Percentiles rank a stretch among this genome's conserved stretches.
Conservation (phyloP, 176 grass and related monocot species). For the Poa annua region DNA sequence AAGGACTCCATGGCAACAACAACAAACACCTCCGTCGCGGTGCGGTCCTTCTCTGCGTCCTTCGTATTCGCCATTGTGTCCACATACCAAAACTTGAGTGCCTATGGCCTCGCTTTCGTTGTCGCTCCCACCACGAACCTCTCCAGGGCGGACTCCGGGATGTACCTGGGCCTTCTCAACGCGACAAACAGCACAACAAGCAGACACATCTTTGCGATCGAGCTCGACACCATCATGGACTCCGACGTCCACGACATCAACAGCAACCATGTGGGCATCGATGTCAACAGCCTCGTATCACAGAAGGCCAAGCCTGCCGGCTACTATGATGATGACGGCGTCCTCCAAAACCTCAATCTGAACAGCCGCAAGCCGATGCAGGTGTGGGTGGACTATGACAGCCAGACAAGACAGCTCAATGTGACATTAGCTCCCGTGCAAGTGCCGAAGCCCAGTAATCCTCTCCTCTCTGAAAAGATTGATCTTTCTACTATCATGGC, state of each 20-base stretch:
- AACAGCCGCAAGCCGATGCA: constrained; percentile 33
- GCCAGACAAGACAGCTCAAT: not conserved
- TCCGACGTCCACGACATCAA: constrained; percentile 27
- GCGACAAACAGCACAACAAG: not conserved
- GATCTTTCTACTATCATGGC: constrained; percentile 27
- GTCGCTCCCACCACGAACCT: constrained; percentile 34
- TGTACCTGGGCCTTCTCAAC: constrained; percentile 33
- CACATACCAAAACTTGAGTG: not conserved
- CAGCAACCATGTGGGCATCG: constrained; percentile 67
- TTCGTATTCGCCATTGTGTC: constrained; percentile 46
- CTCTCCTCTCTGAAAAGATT: constrained; percentile 14
- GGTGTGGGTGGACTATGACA: constrained; percentile 43
- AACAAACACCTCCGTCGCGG: not conserved
- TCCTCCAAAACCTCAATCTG: not conserved
- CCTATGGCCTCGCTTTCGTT: constrained; percentile 38
- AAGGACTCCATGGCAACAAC: not conserved
- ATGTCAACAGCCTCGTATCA: constrained; percentile 57
- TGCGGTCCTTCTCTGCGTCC: constrained; percentile 32
- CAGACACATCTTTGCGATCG: constrained; percentile 40
- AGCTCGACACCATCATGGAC: constrained; percentile 48
- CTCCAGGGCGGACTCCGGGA: not conserved
- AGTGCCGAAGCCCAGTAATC: constrained; percentile 3
- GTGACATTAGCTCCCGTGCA: not conserved
- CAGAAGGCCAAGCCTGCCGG: not conserved
- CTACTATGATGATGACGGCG: not conserved